These are phyloP conservation scores for Ploettnerulaceae sp. DNA, from an alignment of 2,329 filamentous ascomycete species.

Conservation along the genomic window DNA sequence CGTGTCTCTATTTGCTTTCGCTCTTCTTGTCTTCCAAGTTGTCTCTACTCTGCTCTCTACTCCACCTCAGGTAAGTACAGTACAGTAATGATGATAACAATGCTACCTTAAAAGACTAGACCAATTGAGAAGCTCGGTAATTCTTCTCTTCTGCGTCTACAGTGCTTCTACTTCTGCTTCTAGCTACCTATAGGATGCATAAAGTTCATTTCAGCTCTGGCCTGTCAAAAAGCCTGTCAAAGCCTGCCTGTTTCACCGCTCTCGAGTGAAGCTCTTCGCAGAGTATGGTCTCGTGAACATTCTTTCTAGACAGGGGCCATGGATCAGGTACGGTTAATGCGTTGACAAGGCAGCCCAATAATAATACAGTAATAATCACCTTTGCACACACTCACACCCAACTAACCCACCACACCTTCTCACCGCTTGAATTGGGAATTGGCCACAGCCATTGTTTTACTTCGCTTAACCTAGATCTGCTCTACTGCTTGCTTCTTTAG, in stretches of 20 bases:
- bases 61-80: no score
- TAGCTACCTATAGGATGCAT: background rate
- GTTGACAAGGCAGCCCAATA: constrained; percentile 5
- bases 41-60: no score
- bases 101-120: no score
- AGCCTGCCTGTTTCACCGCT: constrained; percentile 11
- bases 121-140: no score
- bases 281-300: constrained; percentile 13
- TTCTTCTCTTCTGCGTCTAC: background rate
- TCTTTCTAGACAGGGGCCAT: constrained; percentile 9
- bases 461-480: no score
- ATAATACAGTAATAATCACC: background rate
- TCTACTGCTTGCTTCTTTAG: no score
- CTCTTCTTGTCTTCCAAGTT: no score
- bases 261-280: background rate
- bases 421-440: background rate
- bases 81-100: no score
- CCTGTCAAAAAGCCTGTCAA: background rate
- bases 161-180: background rate
- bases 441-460: no score
- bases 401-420: background rate
- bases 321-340: constrained; percentile 9
- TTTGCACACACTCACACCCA: background rate
- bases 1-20: no score
- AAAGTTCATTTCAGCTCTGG: constrained; percentile 4